Percentiles rank a stretch among this genome's conserved stretches.
phyloP scores from a whole-genome alignment of 2,329 filamentous ascomycete species.

The Periconia sp. region DNA sequence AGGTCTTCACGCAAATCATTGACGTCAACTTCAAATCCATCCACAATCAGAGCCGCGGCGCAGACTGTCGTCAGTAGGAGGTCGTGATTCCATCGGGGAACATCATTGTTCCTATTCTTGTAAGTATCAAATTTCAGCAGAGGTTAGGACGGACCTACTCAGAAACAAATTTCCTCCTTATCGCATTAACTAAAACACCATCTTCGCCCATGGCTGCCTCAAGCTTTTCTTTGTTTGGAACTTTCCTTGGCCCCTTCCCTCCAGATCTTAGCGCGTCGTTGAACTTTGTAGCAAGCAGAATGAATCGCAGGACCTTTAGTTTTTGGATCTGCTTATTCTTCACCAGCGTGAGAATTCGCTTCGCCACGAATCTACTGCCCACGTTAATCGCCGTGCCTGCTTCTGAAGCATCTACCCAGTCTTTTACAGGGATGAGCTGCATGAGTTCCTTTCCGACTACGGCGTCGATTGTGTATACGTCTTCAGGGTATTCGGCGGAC shows the following conservation, averaged over 20 bases:
- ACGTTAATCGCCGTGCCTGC: constrained; percentile 63
- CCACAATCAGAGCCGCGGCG: constrained; percentile 72
- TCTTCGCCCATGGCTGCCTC: constrained; percentile 64
- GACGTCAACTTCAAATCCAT: constrained; percentile 76
- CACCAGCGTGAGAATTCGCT: constrained; percentile 64
- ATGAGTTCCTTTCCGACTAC: constrained; percentile 73
- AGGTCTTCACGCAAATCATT: constrained; percentile 74
- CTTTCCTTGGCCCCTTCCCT: constrained; percentile 47
- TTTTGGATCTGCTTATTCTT: constrained; percentile 58
- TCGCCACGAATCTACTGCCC: constrained; percentile 69
- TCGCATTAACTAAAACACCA: constrained; percentile 32
- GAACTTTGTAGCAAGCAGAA: constrained; percentile 57
- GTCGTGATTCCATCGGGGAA: constrained; percentile 75
- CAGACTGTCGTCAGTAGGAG: constrained; percentile 76
- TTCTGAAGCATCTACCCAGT: constrained; percentile 74
- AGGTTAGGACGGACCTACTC: constrained; percentile 27
- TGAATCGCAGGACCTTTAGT: constrained; percentile 57
- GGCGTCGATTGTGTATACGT: constrained; percentile 72
- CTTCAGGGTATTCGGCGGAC: constrained; percentile 68
- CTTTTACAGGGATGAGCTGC: constrained; percentile 70
- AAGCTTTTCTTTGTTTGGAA: constrained; percentile 70
- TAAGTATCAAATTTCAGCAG: constrained; percentile 16
- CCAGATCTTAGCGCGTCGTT: constrained; percentile 46
- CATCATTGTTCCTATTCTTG: constrained; percentile 48
- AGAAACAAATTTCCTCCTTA: constrained; percentile 67